Evolutionary conservation across 768 basidiomycete species (phyloP).

Genomic region (Suillus plorans): DNA sequence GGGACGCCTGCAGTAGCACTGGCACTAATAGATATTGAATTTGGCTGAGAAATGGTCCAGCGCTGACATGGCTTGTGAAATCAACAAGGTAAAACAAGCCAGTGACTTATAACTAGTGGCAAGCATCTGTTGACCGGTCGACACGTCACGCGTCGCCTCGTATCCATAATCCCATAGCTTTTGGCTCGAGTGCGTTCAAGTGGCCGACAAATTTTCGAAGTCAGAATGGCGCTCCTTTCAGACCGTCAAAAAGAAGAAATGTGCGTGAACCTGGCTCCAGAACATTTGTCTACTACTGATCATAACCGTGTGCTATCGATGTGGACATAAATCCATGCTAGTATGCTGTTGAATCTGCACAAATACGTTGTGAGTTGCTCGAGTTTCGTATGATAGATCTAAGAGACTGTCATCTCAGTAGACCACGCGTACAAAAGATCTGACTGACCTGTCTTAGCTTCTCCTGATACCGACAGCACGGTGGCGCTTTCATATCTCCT

Average conservation of each 20-base stretch:
- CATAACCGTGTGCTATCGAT: slow-evolving; percentile 14
- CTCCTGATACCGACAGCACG: slow-evolving; percentile 61
- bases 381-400: slow-evolving; percentile 76
- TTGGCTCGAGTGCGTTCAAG: slow-evolving; percentile 8
- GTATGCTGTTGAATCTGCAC: slow-evolving; percentile 17
- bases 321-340: slow-evolving; percentile 77
- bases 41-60: background rate
- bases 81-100: slow-evolving; percentile 34
- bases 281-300: slow-evolving; percentile 14
- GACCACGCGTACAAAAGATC: slow-evolving; percentile 5
- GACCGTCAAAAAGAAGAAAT: slow-evolving; percentile 48
- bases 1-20: background rate
- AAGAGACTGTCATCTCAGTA: slow-evolving; percentile 2
- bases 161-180: slow-evolving; percentile 9
- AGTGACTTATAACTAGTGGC: slow-evolving; percentile 10
- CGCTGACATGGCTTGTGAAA: background rate
- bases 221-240: slow-evolving; percentile 41
- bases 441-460: slow-evolving; percentile 70
- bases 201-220: slow-evolving; percentile 11
- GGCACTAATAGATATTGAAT: background rate
- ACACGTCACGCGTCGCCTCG: slow-evolving; percentile 17
- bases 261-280: slow-evolving; percentile 31
- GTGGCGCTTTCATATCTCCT: slow-evolving; percentile 65
- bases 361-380: slow-evolving; percentile 62
- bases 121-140: slow-evolving; percentile 11